Evolutionary conservation across 2,329 filamentous ascomycete genomes (phyloP).

Genomic region (Aureobasidium subglaciale): DNA sequence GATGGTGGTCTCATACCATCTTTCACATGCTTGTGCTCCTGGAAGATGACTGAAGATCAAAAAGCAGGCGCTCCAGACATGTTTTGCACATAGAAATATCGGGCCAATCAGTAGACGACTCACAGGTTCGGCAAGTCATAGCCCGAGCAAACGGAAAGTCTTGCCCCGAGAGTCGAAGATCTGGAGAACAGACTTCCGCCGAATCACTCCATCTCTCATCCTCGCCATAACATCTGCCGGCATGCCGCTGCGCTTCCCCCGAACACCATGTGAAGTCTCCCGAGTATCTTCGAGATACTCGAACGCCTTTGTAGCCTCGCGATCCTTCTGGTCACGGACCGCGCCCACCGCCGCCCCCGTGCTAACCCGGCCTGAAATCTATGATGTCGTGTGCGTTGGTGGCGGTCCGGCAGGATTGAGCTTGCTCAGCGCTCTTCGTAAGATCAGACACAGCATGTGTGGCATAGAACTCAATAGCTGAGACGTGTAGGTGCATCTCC

Average conservation of each 20-base stretch:
- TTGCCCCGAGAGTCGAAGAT: conserved; percentile 11
- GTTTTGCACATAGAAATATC: neutral
- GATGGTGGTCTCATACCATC: conserved; percentile 7
- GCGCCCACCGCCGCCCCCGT: neutral
- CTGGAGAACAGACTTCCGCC: conserved; percentile 15
- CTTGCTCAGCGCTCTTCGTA: conserved; percentile 36
- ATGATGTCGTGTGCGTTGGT: conserved; percentile 87
- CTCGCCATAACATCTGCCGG: conserved; percentile 11
- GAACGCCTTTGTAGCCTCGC: neutral
- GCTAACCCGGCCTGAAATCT: conserved; percentile 56
- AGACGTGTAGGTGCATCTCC: conserved; percentile 21
- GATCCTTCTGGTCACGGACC: conserved; percentile 8
- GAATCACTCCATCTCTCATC: conserved; percentile 8
- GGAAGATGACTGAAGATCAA: neutral
- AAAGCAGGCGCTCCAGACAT: neutral
- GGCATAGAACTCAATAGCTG: neutral
- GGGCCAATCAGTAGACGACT: neutral
- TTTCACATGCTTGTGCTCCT: neutral
- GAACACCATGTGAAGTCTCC: conserved; percentile 14
- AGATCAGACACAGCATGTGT: conserved; percentile 13
- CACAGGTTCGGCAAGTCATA: neutral
- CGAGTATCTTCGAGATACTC: conserved; percentile 5
- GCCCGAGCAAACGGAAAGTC: neutral
- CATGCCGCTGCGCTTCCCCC: conserved; percentile 14
- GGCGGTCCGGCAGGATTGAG: conserved; percentile 77